Evolutionary conservation across 2,329 filamentous ascomycete species (phyloP).

Genomic region (Juglanconis oblonga): DNA sequence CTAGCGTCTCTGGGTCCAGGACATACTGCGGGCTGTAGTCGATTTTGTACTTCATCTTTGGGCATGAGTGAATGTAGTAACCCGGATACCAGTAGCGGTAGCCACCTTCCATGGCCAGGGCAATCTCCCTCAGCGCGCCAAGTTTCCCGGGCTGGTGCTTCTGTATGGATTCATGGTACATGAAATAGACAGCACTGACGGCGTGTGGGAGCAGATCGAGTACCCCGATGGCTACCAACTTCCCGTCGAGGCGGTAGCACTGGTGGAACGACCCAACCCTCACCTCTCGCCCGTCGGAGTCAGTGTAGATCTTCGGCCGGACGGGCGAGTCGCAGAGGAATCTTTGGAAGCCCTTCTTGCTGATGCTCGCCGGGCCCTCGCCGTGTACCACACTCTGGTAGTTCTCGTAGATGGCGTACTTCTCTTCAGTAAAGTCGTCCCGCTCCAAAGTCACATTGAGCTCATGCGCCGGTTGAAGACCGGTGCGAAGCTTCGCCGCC

Average conservation of each 20-base stretch:
- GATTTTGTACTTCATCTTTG: slow-evolving; percentile 84
- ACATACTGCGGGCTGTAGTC: slow-evolving; percentile 74
- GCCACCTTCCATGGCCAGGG: slow-evolving; percentile 64
- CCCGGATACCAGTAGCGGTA: slow-evolving; percentile 79
- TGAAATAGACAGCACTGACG: slow-evolving; percentile 79
- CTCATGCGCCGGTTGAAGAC: slow-evolving; percentile 63
- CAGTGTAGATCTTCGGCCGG: slow-evolving; percentile 39
- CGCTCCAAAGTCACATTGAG: slow-evolving; percentile 69
- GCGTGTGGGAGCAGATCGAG: slow-evolving; percentile 73
- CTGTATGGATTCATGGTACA: slow-evolving; percentile 75
- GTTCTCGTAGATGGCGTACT: slow-evolving; percentile 68
- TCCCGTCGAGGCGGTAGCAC: slow-evolving; percentile 75
- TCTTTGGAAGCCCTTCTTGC: slow-evolving; percentile 58
- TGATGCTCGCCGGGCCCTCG: slow-evolving; percentile 59
- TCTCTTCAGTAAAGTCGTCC: slow-evolving; percentile 71
- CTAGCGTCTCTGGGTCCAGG: slow-evolving; percentile 63
- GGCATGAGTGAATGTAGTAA: slow-evolving; percentile 77
- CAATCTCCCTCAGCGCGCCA: slow-evolving; percentile 70
- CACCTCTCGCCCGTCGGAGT: slow-evolving; percentile 48
- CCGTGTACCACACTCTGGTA: slow-evolving; percentile 74
- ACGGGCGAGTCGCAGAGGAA: slow-evolving; percentile 75
- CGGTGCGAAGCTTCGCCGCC: slow-evolving; percentile 47
- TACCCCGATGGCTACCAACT: slow-evolving; percentile 72
- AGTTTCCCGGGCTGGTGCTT: slow-evolving; percentile 71
- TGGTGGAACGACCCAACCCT: slow-evolving; percentile 75